phyloP scores from a whole-genome alignment of 495 filamentous ascomycete genomes.

The Hypoxylon crocopeplum region DNA sequence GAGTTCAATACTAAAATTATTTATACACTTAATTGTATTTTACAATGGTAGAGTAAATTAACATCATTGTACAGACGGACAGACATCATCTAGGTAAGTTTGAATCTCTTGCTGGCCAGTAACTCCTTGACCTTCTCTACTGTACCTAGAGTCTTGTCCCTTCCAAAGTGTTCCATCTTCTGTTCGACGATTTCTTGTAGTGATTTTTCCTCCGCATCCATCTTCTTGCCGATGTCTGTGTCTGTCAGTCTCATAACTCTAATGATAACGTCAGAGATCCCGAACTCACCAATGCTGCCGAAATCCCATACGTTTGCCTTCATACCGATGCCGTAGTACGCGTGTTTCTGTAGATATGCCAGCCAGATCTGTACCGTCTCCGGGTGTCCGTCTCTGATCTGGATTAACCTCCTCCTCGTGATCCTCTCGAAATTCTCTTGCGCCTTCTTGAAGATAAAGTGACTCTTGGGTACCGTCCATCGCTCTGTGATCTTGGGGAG shows the following conservation, averaged over 20 bases:
- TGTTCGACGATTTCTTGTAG: constrained; percentile 65
- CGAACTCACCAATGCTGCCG: constrained; percentile 68
- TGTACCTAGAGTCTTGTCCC: constrained; percentile 56
- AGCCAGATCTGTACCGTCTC: constrained; percentile 90
- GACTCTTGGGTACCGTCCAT: constrained; percentile 90
- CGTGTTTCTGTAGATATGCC: constrained; percentile 86
- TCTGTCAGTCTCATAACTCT: not conserved
- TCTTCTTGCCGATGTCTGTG: constrained; percentile 68
- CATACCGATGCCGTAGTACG: constrained; percentile 95
- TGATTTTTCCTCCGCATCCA: constrained; percentile 66
- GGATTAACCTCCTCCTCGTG: constrained; percentile 84
- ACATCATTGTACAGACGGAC: constrained; percentile 17
- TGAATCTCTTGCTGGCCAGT: constrained; percentile 58
- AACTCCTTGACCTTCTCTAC: constrained; percentile 63
- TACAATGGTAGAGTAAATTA: not conserved
- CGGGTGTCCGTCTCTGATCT: constrained; percentile 91
- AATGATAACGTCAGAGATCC: not conserved
- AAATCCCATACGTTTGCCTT: constrained; percentile 97
- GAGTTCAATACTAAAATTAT: constrained; percentile 1
- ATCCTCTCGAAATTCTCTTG: constrained; percentile 97
- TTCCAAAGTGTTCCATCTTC: constrained; percentile 70
- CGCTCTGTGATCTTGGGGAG: constrained; percentile 83
- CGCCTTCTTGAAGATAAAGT: constrained; percentile 95
- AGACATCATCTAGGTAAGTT: constrained; percentile 33
- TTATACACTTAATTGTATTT: constrained; percentile 5